phyloP scores from a whole-genome alignment of 108 stramenopile species.

The Nitzschia sp. region DNA sequence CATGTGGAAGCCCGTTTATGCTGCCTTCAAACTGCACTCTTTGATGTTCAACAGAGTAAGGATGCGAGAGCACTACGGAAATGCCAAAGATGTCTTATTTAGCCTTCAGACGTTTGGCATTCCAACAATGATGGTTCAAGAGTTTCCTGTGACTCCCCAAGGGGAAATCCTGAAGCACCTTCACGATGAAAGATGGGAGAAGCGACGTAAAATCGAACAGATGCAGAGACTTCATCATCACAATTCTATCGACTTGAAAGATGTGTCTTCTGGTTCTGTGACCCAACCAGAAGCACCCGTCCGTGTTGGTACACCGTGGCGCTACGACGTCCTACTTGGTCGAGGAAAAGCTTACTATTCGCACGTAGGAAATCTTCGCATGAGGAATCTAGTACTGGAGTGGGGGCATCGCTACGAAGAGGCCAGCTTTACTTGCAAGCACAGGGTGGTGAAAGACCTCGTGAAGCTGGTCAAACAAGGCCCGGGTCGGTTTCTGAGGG shows the following conservation, averaged over 20 bases:
- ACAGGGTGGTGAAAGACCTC: constrained; percentile 17
- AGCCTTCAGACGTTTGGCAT: constrained; percentile 9
- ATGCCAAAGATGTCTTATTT: background rate
- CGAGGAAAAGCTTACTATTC: constrained; percentile 16
- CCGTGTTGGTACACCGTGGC: background rate
- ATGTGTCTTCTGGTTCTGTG: no score
- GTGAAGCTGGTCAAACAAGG: constrained; percentile 7
- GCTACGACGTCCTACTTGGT: constrained; percentile 24
- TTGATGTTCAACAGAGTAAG: constrained; percentile 25
- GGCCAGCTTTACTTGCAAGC: constrained; percentile 14
- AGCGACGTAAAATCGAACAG: background rate
- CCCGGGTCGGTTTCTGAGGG: constrained; percentile 4
- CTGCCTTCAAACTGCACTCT: background rate
- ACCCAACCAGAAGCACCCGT: background rate
- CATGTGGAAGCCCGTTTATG: background rate
- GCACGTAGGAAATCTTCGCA: constrained; percentile 21
- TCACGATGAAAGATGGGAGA: background rate
- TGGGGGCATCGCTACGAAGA: constrained; percentile 7
- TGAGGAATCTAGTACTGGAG: constrained; percentile 11
- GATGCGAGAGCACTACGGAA: constrained; percentile 14
- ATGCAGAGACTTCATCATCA: background rate
- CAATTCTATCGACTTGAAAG: no score
- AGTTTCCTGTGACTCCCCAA: background rate
- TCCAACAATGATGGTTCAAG: background rate
- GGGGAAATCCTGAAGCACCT: background rate